Percentiles rank a stretch among this genome's conserved stretches.
These are phyloP conservation scores for Suillus placidus DNA, from an alignment of 768 basidiomycete species.

Conservation along the genomic window DNA sequence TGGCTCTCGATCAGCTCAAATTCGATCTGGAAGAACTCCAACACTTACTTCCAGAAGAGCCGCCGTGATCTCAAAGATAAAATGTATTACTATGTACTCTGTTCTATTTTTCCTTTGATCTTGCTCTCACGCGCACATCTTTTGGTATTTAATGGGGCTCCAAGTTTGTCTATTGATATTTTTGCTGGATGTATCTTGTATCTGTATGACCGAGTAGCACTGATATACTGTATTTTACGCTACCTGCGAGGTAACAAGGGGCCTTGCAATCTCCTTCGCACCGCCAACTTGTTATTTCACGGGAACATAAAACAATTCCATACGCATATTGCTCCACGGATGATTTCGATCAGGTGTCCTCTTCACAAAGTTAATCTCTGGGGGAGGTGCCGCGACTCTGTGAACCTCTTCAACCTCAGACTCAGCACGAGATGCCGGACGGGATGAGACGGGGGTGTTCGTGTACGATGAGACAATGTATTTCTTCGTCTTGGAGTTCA, in stretches of 20 bases:
- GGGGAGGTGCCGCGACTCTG: conserved; percentile 43
- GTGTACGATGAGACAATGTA: conserved; percentile 58
- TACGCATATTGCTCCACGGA: conserved; percentile 49
- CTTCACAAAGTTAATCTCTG: conserved; percentile 40
- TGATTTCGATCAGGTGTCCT: conserved; percentile 29
- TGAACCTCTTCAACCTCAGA: conserved; percentile 36
- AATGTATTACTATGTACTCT: not conserved
- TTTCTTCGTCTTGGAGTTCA: conserved; percentile 53
- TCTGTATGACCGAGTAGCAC: not conserved
- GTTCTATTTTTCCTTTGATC: not conserved
- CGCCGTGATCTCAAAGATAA: not conserved
- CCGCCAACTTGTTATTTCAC: not conserved
- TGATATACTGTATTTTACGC: not conserved
- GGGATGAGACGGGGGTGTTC: conserved; percentile 33
- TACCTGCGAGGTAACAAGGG: no score
- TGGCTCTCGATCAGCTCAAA: conserved; percentile 22
- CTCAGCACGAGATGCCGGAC: conserved; percentile 39
- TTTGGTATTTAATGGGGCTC: not conserved
- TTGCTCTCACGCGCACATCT: not conserved
- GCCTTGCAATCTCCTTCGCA: not conserved
- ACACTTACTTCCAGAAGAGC: not conserved
- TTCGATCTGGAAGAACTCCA: conserved; percentile 26
- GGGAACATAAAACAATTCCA: conserved; percentile 42
- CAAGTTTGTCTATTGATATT: not conserved
- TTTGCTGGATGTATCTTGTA: not conserved